Evolutionary conservation across 805 yeast species (phyloP), one percentile per base, ranked within the genome.

Genomic region (Kregervanrija fluxuum): DNA sequence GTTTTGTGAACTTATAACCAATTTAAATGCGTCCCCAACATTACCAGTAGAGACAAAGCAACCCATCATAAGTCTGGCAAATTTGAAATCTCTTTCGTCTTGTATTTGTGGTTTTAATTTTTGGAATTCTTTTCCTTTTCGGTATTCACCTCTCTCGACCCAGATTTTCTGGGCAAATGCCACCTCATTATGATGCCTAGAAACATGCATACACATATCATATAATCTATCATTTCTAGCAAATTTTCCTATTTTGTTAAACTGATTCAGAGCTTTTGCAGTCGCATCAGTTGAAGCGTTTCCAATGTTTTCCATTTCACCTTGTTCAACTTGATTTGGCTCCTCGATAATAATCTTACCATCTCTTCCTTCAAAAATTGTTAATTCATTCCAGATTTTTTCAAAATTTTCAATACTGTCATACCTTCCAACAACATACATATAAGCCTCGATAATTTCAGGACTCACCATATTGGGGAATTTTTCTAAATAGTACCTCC

Each of bases 61-160:
- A 12, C 69, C 65, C 1, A 86, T 77, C 85, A 88, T 82, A 11
- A 77, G 69, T 22, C 75, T 62, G 2, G 96, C 96, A 70, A 89
- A 87, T 46, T 66, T 70, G 59, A 79, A 79, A 55, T 83, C 91
- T 4, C 69, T 60, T 4, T 60, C 56, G 37, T 73, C 72, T 51
- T 74, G 77, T 30, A 53, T 58, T 0, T 45, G 42, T 9, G 64
- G 53, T 1, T 67, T 41, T 13, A 78, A 55, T 0, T 45, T 33
- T 42, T 69, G 74, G 67, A 84, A 89, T 3, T 52, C 50, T 0
- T 39, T 17, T 0, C 85, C 70, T 47, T 76, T 77, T 42, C 96
- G 69, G 64, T 73, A 88, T 16, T 59, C 48, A 2, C 96, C 96
- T 54, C 97, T 75, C 55, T 85, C 95, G 2, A 65, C 61, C 95